A percentile compares a stretch with the other conserved stretches of the same genome.
Evolutionary conservation across 2,329 filamentous ascomycete genomes (phyloP).

Genomic region (Sarocladiaceae sp.): DNA sequence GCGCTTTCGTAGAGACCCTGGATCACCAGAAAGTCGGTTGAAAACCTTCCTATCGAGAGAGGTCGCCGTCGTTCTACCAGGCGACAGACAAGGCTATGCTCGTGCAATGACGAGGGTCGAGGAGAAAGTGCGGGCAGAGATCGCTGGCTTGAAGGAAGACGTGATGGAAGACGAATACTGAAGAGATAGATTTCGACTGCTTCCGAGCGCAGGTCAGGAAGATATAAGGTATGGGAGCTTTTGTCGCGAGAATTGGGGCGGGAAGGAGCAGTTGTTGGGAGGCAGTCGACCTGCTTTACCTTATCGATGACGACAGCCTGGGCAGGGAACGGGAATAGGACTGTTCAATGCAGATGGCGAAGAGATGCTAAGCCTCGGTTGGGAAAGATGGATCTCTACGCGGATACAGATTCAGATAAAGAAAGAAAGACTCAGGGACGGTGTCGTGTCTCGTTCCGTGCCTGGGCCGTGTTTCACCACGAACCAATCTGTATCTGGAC

Average conservation of each 20-base stretch:
- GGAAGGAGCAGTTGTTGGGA: not conserved
- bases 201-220: not conserved
- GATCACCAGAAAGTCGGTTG: no score
- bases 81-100: no score
- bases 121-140: no score
- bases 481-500: not conserved
- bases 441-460: not conserved
- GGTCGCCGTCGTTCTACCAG: no score
- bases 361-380: not conserved
- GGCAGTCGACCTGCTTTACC: no score
- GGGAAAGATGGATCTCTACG: not conserved
- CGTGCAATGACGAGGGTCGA: no score
- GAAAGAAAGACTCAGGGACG: not conserved
- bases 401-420: not conserved
- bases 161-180: no score
- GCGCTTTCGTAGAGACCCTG: no score
- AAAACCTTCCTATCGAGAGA: no score
- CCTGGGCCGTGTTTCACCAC: constrained; percentile 7
- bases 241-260: not conserved
- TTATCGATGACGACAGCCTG: not conserved
- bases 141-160: no score
- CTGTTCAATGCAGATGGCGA: not conserved
- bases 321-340: not conserved
- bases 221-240: not conserved
- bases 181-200: no score